phyloP scores from a whole-genome alignment of 305 asterid genomes.

The Fraxinus greggii region DNA sequence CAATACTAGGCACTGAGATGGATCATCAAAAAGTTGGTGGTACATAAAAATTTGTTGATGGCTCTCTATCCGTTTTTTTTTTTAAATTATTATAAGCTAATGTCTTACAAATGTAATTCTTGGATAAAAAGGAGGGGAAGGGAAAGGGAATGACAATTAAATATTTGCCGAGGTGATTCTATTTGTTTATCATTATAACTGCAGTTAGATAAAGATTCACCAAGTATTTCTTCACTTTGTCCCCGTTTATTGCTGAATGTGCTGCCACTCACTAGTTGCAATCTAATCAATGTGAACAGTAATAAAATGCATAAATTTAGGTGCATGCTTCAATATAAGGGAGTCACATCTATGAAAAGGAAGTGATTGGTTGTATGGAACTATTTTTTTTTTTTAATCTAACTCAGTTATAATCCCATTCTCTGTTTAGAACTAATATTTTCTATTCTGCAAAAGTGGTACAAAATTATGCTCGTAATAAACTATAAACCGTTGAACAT shows the following conservation, averaged over 20 bases:
- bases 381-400: neutral
- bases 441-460: neutral
- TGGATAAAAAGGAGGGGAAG: neutral
- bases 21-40: neutral
- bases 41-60: neutral
- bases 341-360: neutral
- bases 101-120: neutral
- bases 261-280: neutral
- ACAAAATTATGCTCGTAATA: neutral
- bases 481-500: neutral
- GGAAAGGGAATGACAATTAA: neutral
- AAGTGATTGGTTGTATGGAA: neutral
- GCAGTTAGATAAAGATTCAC: neutral
- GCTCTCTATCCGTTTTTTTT: neutral
- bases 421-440: neutral
- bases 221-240: neutral
- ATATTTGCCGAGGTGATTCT: neutral
- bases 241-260: neutral
- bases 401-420: neutral
- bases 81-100: neutral
- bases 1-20: neutral
- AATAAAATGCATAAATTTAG: neutral
- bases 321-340: neutral
- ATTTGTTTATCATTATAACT: neutral
- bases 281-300: neutral